phyloP scores from a whole-genome alignment of 2,329 filamentous ascomycete genomes.

The Cytospora piceicola region DNA sequence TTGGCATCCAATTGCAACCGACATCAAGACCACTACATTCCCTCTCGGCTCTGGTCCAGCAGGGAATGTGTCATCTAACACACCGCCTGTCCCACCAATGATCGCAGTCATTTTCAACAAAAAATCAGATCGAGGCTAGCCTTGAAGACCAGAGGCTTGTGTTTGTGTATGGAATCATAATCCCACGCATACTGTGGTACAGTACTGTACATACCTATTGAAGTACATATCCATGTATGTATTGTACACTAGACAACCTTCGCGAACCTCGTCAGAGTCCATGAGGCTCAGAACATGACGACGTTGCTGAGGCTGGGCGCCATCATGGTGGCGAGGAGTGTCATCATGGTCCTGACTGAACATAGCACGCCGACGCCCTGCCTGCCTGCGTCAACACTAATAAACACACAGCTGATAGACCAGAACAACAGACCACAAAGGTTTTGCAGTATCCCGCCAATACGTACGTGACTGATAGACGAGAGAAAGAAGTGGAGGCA shows the following conservation, averaged over 20 bases:
- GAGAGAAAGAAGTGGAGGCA: slow-evolving; percentile 5
- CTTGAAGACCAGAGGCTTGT: not conserved
- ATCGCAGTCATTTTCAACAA: slow-evolving; percentile 15
- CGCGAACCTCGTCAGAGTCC: not conserved
- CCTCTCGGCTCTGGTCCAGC: slow-evolving; percentile 24
- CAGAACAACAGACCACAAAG: not conserved
- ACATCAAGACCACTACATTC: slow-evolving; percentile 16
- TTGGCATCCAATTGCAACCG: slow-evolving; percentile 21
- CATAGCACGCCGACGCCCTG: not conserved
- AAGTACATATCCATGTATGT: not conserved
- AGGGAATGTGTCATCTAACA: slow-evolving; percentile 23
- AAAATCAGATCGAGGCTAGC: not conserved
- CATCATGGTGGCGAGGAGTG: not conserved
- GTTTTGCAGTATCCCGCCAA: not conserved
- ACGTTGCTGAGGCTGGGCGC: slow-evolving; percentile 1
- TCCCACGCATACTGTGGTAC: not conserved
- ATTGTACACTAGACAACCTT: not conserved
- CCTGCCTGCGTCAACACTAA: not conserved
- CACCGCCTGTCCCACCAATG: slow-evolving; percentile 31
- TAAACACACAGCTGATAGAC: not conserved
- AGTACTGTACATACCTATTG: not conserved
- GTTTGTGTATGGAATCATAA: not conserved
- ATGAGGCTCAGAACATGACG: not conserved
- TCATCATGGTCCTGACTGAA: not conserved
- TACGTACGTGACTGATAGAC: not conserved